phyloP scores from a whole-genome alignment of 2,329 filamentous ascomycete species.

The Thielaviopsis ethacetica region DNA sequence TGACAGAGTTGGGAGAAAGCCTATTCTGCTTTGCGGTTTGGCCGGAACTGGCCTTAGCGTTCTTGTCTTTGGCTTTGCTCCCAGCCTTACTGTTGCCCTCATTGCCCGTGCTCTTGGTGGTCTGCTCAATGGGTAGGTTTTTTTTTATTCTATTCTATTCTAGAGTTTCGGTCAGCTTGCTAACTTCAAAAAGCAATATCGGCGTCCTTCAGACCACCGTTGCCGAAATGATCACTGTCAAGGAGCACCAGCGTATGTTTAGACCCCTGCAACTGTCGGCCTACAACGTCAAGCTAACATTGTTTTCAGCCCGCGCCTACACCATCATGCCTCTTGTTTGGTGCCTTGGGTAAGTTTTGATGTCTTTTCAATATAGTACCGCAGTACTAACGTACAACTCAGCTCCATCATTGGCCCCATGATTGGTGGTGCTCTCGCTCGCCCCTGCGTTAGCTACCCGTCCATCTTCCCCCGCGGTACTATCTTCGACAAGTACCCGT shows the following conservation, averaged over 20 bases:
- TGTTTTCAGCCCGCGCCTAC: conserved; percentile 62
- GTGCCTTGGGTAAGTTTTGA: conserved; percentile 63
- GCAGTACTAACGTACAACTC: conserved; percentile 1
- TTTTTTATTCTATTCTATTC: too few species aligned
- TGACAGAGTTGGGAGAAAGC: conserved; percentile 83
- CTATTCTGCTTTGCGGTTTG: conserved; percentile 77
- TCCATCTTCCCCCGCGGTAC: conserved; percentile 52
- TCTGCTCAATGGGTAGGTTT: conserved; percentile 69
- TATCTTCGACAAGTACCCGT: conserved; percentile 76
- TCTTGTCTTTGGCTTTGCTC: conserved; percentile 78
- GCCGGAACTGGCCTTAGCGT: conserved; percentile 86
- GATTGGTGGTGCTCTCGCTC: conserved; percentile 76
- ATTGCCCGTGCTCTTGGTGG: conserved; percentile 80
- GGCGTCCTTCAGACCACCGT: conserved; percentile 92
- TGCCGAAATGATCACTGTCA: conserved; percentile 79
- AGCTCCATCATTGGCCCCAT: conserved; percentile 84
- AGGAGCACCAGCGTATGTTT: conserved; percentile 72
- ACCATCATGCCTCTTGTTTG: conserved; percentile 97
- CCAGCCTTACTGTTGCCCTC: conserved; percentile 65
- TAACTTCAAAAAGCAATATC: conserved; percentile 49
- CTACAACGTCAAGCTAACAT: conserved; percentile 16
- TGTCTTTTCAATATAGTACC: not conserved
- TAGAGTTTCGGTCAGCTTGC: not conserved
- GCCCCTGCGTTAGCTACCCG: conserved; percentile 73
- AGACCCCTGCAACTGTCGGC: not conserved